Percentiles rank a stretch among this genome's conserved stretches.
Evolutionary conservation across 2,329 filamentous ascomycete species (phyloP).

Genomic region (Phyllosticta citriasiana): DNA sequence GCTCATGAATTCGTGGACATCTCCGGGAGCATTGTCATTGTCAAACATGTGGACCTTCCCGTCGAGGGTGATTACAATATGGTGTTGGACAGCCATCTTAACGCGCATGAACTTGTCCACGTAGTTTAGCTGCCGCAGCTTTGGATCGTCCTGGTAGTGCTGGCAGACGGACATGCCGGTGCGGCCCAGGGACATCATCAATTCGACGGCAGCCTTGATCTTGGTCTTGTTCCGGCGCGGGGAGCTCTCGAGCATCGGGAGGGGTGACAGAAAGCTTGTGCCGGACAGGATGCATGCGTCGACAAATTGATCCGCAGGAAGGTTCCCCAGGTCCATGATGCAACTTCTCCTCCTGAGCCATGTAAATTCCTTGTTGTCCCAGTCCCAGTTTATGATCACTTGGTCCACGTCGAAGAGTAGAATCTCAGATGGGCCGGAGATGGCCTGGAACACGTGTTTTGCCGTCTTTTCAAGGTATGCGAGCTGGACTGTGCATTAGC

Average conservation of each 20-base stretch:
- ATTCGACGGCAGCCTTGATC: conserved; percentile 66
- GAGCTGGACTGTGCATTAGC: conserved; percentile 43
- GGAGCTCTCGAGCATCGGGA: conserved; percentile 62
- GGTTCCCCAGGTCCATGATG: conserved; percentile 54
- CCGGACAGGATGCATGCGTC: conserved; percentile 78
- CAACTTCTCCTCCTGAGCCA: conserved; percentile 58
- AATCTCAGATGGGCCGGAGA: conserved; percentile 77
- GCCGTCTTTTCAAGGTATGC: conserved; percentile 67
- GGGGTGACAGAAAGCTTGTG: conserved; percentile 66
- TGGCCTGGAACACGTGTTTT: conserved; percentile 57
- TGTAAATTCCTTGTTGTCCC: conserved; percentile 55
- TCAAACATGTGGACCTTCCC: conserved; percentile 70
- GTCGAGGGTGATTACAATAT: conserved; percentile 67
- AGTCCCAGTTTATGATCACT: conserved; percentile 58
- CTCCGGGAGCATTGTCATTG: conserved; percentile 61
- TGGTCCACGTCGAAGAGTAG: conserved; percentile 78
- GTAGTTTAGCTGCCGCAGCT: conserved; percentile 63
- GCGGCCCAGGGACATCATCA: conserved; percentile 56
- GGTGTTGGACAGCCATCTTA: conserved; percentile 76
- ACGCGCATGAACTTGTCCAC: conserved; percentile 79
- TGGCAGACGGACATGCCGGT: conserved; percentile 66
- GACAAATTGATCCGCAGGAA: conserved; percentile 64
- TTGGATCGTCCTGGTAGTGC: conserved; percentile 69
- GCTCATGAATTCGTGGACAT: conserved; percentile 86
- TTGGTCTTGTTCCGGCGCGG: conserved; percentile 46